Conservation (phyloP, 257 asterid species). For the Solanum corneliomulleri region DNA sequence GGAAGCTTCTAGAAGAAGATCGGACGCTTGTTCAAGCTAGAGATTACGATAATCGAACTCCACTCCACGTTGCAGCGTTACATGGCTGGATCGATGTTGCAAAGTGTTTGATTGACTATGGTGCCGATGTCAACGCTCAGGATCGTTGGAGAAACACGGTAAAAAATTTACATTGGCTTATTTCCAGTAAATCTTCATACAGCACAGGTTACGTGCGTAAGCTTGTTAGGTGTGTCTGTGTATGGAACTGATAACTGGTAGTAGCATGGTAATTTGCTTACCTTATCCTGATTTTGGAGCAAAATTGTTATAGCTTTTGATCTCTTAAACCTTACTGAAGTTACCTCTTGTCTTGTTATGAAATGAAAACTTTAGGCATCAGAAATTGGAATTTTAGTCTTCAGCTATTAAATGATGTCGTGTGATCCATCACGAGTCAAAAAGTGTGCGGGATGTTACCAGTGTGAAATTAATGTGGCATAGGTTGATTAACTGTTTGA, state of each 20-base stretch:
- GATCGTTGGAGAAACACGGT: constrained; percentile 99
- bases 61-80: constrained; percentile 90
- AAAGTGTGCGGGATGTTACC: neutral
- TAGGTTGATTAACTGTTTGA: neutral
- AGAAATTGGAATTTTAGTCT: neutral
- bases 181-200: neutral
- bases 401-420: neutral
- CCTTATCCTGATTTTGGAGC: neutral
- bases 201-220: neutral
- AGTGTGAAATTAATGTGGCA: neutral
- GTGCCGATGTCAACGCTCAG: constrained; percentile 91
- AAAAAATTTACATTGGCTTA: neutral
- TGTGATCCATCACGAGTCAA: neutral
- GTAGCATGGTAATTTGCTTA: neutral
- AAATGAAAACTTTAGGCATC: neutral
- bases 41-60: constrained; percentile 84
- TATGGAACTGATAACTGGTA: neutral
- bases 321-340: neutral
- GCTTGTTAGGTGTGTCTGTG: neutral
- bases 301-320: neutral
- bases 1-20: constrained; percentile 87
- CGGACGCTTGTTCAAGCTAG: constrained; percentile 62
- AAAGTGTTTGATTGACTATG: constrained; percentile 52
- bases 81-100: constrained; percentile 95
- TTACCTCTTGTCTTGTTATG: neutral